Conservation (phyloP, 1,284 basidiomycete species). For the Omphalotus olearius region DNA sequence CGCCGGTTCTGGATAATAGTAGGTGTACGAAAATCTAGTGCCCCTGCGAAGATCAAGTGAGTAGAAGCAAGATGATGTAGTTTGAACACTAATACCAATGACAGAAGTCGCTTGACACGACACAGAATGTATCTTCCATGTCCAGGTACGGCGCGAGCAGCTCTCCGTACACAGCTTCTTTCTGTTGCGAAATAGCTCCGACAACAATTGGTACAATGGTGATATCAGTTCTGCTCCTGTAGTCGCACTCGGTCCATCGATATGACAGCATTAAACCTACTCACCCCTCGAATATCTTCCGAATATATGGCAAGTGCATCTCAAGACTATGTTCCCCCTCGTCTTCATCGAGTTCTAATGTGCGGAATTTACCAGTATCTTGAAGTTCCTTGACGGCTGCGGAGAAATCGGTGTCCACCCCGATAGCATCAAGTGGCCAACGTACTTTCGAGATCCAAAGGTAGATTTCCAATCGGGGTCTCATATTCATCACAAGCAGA, state of each 20-base stretch:
- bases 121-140: slow-evolving; percentile 77
- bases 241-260: neutral
- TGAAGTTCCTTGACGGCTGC: slow-evolving; percentile 70
- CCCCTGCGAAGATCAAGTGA: slow-evolving; percentile 56
- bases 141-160: slow-evolving; percentile 80
- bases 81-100: slow-evolving; percentile 73
- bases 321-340: slow-evolving; percentile 97
- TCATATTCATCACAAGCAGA: slow-evolving; percentile 73
- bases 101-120: slow-evolving; percentile 96
- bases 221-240: slow-evolving; percentile 61
- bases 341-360: slow-evolving; percentile 69
- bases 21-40: slow-evolving; percentile 84
- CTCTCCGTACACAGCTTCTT: slow-evolving; percentile 62
- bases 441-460: slow-evolving; percentile 77
- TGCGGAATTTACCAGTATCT: slow-evolving; percentile 66
- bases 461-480: slow-evolving; percentile 85
- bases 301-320: slow-evolving; percentile 94
- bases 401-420: neutral
- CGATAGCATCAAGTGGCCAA: neutral
- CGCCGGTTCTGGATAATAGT: slow-evolving; percentile 77
- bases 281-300: slow-evolving; percentile 82
- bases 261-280: slow-evolving; percentile 15
- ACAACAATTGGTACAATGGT: slow-evolving; percentile 89
- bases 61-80: neutral
- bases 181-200: slow-evolving; percentile 67